Evolutionary conservation across 2,329 filamentous ascomycete species (phyloP).

Genomic region (Pseudogymnoascus pannorum): DNA sequence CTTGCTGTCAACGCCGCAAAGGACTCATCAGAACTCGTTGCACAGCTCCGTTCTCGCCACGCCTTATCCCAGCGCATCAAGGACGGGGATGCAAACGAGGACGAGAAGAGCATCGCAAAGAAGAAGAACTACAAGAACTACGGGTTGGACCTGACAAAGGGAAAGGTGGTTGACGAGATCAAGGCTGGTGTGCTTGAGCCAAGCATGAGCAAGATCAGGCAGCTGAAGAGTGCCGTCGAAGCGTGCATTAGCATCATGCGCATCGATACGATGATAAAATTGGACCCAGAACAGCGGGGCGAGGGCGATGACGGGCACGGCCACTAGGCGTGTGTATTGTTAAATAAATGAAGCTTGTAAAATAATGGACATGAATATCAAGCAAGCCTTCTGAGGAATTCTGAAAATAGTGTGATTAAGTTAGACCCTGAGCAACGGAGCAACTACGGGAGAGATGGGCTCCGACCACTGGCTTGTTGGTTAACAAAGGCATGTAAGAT

Average conservation of each 20-base stretch:
- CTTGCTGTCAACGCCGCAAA: conserved; percentile 95
- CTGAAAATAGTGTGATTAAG: not conserved
- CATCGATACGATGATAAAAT: conserved; percentile 96
- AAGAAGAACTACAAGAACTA: conserved; percentile 99
- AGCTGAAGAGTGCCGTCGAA: conserved; percentile 97
- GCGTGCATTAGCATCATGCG: conserved; percentile 99
- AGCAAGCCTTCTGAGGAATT: conserved; percentile 3
- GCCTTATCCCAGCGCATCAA: conserved; percentile 87
- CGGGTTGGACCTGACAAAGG: conserved; percentile 80
- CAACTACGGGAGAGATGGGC: conserved; percentile 68
- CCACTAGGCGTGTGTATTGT: conserved; percentile 47
- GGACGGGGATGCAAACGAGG: conserved; percentile 74
- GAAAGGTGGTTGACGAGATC: conserved; percentile 85
- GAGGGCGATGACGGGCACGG: conserved; percentile 77
- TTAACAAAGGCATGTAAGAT: not conserved
- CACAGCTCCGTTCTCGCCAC: conserved; percentile 89
- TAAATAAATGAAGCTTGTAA: conserved; percentile 22
- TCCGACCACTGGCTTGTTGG: conserved; percentile 30
- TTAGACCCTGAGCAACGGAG: conserved; percentile 23
- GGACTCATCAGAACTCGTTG: conserved; percentile 89
- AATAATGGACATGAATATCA: conserved; percentile 13
- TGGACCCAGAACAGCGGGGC: conserved; percentile 78
- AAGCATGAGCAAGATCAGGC: conserved; percentile 95
- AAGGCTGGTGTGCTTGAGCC: conserved; percentile 95
- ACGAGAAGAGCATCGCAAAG: conserved; percentile 82